These are phyloP conservation scores for Aspergillus cejpii DNA, from an alignment of 2,329 filamentous ascomycete species.

Conservation along the genomic window DNA sequence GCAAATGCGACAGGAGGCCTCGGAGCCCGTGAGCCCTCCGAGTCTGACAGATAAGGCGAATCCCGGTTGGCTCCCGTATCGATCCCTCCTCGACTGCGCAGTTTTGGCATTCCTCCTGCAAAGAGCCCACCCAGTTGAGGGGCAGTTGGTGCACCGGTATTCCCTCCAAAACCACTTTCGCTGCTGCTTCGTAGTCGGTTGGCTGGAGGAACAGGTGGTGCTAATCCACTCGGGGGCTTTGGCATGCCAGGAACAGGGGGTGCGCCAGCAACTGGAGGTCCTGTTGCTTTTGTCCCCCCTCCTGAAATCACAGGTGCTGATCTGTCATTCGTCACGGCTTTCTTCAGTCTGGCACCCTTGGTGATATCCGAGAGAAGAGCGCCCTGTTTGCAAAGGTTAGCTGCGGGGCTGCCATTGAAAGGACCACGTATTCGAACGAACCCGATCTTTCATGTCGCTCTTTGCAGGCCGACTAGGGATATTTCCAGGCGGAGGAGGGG, in stretches of 20 bases:
- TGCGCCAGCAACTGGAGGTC: slow-evolving; percentile 68
- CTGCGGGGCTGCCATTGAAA: neutral
- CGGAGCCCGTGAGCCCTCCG: slow-evolving; percentile 52
- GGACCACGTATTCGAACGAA: slow-evolving; percentile 41
- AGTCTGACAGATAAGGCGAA: slow-evolving; percentile 72
- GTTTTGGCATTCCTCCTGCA: slow-evolving; percentile 88
- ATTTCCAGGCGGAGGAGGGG: slow-evolving; percentile 50
- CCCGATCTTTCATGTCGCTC: slow-evolving; percentile 53
- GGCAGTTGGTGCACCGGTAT: slow-evolving; percentile 51
- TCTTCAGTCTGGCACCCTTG: slow-evolving; percentile 74
- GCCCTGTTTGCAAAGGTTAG: slow-evolving; percentile 52
- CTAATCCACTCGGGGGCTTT: slow-evolving; percentile 19
- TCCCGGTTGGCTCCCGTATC: slow-evolving; percentile 66
- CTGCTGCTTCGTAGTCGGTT: slow-evolving; percentile 78
- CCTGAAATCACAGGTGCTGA: slow-evolving; percentile 66
- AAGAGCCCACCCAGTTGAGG: slow-evolving; percentile 85
- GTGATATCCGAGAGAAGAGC: slow-evolving; percentile 81
- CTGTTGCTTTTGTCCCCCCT: slow-evolving; percentile 59
- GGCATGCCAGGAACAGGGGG: slow-evolving; percentile 26
- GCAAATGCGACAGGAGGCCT: slow-evolving; percentile 16
- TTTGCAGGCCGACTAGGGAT: slow-evolving; percentile 54
- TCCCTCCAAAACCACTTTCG: slow-evolving; percentile 46
- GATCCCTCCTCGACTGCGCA: slow-evolving; percentile 79
- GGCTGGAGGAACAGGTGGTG: slow-evolving; percentile 57
- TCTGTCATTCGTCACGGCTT: slow-evolving; percentile 84